phyloP scores from a whole-genome alignment of 2,329 filamentous ascomycete genomes.

The Clarireedia hainanense region DNA sequence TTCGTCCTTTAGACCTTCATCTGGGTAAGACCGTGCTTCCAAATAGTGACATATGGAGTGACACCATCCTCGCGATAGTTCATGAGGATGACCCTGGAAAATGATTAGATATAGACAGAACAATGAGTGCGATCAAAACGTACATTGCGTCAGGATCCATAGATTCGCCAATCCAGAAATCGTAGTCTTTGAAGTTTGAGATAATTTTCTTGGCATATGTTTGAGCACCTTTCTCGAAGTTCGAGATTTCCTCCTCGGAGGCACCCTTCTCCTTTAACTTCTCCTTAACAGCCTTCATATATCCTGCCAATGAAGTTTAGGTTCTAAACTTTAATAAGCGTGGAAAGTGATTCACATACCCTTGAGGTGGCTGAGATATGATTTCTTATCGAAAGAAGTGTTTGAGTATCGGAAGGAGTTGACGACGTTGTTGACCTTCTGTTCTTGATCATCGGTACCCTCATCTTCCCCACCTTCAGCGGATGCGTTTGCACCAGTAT shows the following conservation, averaged over 20 bases:
- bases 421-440: slow-evolving; percentile 87
- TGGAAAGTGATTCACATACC: slow-evolving; percentile 41
- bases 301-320: slow-evolving; percentile 43
- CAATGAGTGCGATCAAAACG: slow-evolving; percentile 31
- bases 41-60: slow-evolving; percentile 82
- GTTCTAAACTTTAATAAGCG: no score
- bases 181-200: slow-evolving; percentile 88
- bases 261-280: slow-evolving; percentile 56
- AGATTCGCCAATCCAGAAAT: slow-evolving; percentile 86
- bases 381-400: slow-evolving; percentile 81
- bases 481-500: slow-evolving; percentile 93
- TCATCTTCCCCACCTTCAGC: slow-evolving; percentile 76
- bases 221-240: slow-evolving; percentile 71
- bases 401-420: slow-evolving; percentile 82
- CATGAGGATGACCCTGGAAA: slow-evolving; percentile 69
- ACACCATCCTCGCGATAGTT: slow-evolving; percentile 97
- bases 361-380: slow-evolving; percentile 78
- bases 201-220: slow-evolving; percentile 72
- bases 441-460: slow-evolving; percentile 57
- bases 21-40: slow-evolving; percentile 88
- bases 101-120: slow-evolving; percentile 1
- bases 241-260: slow-evolving; percentile 58
- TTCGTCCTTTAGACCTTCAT: slow-evolving; percentile 74
- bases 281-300: slow-evolving; percentile 85
- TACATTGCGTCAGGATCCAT: slow-evolving; percentile 95